Percentiles rank a stretch among this genome's conserved stretches.
Conservation (phyloP, 75 land plant species). For the Sequoia sempervirens region DNA sequence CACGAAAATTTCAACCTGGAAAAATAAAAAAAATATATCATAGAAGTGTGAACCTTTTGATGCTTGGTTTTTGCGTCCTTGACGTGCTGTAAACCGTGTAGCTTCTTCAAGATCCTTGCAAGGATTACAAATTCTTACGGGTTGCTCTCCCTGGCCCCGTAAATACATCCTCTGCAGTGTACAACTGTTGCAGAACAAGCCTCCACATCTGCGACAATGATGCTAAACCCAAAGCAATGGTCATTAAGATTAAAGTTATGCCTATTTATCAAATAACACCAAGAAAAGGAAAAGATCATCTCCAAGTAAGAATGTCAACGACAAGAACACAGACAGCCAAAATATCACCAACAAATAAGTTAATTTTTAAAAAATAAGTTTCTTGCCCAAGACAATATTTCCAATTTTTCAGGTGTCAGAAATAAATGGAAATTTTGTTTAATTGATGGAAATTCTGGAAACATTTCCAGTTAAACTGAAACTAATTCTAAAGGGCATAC, state of each 20-base stretch:
- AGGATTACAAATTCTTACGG: slow-evolving; percentile 89
- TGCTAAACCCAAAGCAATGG: slow-evolving; percentile 51
- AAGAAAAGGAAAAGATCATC: neutral
- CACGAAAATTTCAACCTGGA: neutral
- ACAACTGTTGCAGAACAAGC: slow-evolving; percentile 86
- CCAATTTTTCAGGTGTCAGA: neutral
- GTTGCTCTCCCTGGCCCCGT: slow-evolving; percentile 93
- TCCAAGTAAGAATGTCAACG: neutral
- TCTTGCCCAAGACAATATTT: neutral
- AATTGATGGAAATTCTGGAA: neutral
- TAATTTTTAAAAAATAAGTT: neutral
- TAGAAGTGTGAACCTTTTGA: slow-evolving; percentile 49
- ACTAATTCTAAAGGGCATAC: neutral
- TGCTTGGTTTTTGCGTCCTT: slow-evolving; percentile 56
- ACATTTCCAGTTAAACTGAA: neutral
- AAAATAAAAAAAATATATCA: slow-evolving; percentile 4
- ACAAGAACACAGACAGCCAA: neutral
- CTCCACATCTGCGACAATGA: slow-evolving; percentile 99
- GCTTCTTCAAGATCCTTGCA: slow-evolving; percentile 95
- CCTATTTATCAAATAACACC: neutral
- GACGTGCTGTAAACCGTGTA: slow-evolving; percentile 71
- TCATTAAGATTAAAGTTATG: neutral
- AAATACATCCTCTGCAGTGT: slow-evolving; percentile 67
- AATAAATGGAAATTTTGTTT: neutral
- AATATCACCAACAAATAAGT: neutral